A percentile compares a stretch with the other conserved stretches of the same genome.
Conservation (phyloP, 345 rosid genomes). For the Corymbia maculata region DNA sequence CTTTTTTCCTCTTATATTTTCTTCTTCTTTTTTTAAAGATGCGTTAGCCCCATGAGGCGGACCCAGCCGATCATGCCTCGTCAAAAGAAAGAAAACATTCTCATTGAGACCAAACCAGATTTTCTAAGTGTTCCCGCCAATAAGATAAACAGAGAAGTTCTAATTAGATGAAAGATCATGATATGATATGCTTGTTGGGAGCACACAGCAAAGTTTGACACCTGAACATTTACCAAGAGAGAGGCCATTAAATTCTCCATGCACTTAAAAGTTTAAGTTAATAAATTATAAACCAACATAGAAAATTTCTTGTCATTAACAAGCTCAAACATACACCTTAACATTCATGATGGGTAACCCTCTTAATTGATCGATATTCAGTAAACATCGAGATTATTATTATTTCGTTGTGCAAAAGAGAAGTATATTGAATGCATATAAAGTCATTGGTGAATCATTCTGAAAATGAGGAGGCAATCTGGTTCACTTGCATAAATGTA, state of each 20-base stretch:
- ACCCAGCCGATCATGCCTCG: too few relatives aligned
- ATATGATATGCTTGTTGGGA: neutral
- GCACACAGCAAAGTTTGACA: neutral
- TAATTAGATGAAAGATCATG: neutral
- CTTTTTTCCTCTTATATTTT: fast-evolving
- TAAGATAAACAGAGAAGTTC: neutral
- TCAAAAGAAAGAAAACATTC: neutral
- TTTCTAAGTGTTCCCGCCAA: neutral
- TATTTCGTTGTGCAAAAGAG: neutral
- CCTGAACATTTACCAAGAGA: neutral
- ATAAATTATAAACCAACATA: too few relatives aligned
- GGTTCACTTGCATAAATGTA: neutral
- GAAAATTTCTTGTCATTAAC: neutral
- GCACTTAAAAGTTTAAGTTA: neutral
- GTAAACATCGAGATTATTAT: neutral
- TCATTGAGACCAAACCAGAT: neutral
- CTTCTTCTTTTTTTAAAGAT: too few relatives aligned
- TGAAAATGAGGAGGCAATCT: neutral
- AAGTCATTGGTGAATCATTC: neutral
- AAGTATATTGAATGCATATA: neutral
- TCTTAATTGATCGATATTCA: neutral
- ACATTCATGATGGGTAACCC: neutral
- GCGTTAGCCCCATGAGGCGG: too few relatives aligned
- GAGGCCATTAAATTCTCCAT: neutral
- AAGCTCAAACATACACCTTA: neutral